Conservation (phyloP, 2,329 filamentous ascomycete species). For the Aaosphaeria pasadenensis region DNA sequence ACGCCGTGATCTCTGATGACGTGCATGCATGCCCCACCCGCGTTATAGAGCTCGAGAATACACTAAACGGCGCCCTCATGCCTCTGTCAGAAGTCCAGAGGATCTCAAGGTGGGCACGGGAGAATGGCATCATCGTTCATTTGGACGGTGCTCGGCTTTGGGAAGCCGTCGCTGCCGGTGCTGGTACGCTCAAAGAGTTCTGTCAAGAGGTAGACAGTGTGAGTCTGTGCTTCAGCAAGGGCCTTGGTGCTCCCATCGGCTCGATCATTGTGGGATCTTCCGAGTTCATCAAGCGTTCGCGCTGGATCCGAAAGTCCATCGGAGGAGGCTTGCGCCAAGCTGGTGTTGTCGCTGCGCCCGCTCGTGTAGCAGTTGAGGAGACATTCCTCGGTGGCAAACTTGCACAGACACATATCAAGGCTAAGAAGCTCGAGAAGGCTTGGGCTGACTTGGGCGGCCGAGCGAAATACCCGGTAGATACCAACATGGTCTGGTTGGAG, state of each 20-base stretch:
- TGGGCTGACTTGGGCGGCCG: constrained; percentile 71
- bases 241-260: constrained; percentile 76
- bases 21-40: constrained; percentile 77
- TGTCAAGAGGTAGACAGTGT: constrained; percentile 70
- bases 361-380: constrained; percentile 73
- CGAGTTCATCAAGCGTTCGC: constrained; percentile 61
- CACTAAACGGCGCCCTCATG: constrained; percentile 74
- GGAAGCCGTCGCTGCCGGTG: constrained; percentile 73
- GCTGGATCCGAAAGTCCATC: constrained; percentile 78
- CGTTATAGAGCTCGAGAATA: constrained; percentile 83
- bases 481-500: constrained; percentile 92
- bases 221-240: constrained; percentile 78
- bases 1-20: constrained; percentile 64
- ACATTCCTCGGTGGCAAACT: constrained; percentile 71
- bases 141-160: constrained; percentile 78
- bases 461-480: constrained; percentile 68
- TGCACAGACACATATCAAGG: constrained; percentile 58
- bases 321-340: constrained; percentile 76
- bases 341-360: constrained; percentile 72
- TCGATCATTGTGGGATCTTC: constrained; percentile 65
- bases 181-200: constrained; percentile 65
- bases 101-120: constrained; percentile 66
- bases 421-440: constrained; percentile 59
- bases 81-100: constrained; percentile 67
- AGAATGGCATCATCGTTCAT: constrained; percentile 67